phyloP scores from a whole-genome alignment of 225 moss, liverwort and hornwort species.

The Sphagnum tenellum region DNA sequence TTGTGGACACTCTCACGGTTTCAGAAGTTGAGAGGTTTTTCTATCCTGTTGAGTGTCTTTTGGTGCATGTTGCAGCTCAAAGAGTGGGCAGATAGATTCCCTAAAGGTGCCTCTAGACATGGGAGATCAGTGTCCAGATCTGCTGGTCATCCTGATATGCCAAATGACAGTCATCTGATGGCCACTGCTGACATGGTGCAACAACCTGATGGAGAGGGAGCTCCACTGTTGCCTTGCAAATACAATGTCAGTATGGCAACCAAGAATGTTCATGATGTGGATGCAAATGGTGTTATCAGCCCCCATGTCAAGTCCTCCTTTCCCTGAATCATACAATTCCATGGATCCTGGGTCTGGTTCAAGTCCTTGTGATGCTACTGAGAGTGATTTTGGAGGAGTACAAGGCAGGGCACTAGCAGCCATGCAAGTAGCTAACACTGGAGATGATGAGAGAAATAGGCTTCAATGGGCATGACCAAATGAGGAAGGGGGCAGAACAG shows the following conservation, averaged over 20 bases:
- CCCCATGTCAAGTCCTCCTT: conserved; percentile 31
- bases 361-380: conserved; percentile 19
- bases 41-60: too few relatives aligned
- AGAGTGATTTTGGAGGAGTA: conserved; percentile 18
- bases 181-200: conserved; percentile 35
- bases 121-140: conserved; percentile 51
- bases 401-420: conserved; percentile 28
- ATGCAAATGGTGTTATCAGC: conserved; percentile 57
- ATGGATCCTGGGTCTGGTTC: conserved; percentile 31
- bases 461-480: conserved; percentile 39
- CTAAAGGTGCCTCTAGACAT: conserved; percentile 69
- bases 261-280: conserved; percentile 37
- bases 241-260: conserved; percentile 43
- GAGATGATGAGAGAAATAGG: conserved; percentile 48
- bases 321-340: conserved; percentile 20
- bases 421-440: conserved; percentile 20
- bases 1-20: too few relatives aligned
- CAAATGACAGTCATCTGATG: conserved; percentile 67
- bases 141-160: conserved; percentile 46
- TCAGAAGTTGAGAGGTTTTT: too few relatives aligned
- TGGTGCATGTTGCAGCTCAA: conserved; percentile 57
- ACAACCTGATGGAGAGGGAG: conserved; percentile 32
- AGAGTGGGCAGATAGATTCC: conserved; percentile 94
- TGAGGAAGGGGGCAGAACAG: conserved; percentile 33
- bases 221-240: conserved; percentile 28